Percentiles rank a stretch among this genome's conserved stretches.
These are phyloP conservation scores for Anacardium occidentale DNA, from an alignment of 345 rosid genomes.

Conservation along the genomic window DNA sequence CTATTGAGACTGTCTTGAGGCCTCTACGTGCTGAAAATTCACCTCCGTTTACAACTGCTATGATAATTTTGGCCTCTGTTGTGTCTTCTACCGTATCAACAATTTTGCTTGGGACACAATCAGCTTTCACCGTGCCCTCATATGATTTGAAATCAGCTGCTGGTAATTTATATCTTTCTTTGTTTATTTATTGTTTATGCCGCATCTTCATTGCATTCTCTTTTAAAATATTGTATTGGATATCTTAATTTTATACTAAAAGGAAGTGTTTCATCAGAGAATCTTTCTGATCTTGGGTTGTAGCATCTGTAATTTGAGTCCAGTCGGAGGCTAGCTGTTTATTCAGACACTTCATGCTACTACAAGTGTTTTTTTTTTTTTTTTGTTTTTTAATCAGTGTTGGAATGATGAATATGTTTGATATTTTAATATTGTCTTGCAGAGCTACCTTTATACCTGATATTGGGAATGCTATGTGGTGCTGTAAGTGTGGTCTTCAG, in stretches of 20 bases:
- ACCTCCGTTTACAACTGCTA: conserved; percentile 96
- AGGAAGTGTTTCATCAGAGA: too few relatives aligned
- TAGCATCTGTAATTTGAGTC: background rate
- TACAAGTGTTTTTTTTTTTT: too few relatives aligned
- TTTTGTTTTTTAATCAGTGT: too few relatives aligned
- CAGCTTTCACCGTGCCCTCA: conserved; percentile 89
- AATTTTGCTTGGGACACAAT: conserved; percentile 80
- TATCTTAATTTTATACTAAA: background rate
- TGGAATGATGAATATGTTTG: background rate
- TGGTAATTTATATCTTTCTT: conserved; percentile 42
- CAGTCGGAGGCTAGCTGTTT: background rate
- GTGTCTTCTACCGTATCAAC: conserved; percentile 95
- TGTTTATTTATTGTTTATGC: background rate
- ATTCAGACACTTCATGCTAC: too few relatives aligned
- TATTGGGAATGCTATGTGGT: conserved; percentile 96
- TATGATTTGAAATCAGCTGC: conserved; percentile 99
- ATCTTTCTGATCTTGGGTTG: background rate
- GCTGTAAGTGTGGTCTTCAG: conserved; percentile 87
- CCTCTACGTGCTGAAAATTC: conserved; percentile 94
- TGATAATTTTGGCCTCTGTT: conserved; percentile 94
- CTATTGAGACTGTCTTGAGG: conserved; percentile 91
- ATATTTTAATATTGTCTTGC: conserved; percentile 33
- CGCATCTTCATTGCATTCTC: background rate
- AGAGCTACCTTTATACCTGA: conserved; percentile 93
- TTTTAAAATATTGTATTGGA: background rate